Percentiles rank a stretch among this genome's conserved stretches.
Conservation (phyloP, 2,329 filamentous ascomycete species). For the Sporothrix pseudoabietina region DNA sequence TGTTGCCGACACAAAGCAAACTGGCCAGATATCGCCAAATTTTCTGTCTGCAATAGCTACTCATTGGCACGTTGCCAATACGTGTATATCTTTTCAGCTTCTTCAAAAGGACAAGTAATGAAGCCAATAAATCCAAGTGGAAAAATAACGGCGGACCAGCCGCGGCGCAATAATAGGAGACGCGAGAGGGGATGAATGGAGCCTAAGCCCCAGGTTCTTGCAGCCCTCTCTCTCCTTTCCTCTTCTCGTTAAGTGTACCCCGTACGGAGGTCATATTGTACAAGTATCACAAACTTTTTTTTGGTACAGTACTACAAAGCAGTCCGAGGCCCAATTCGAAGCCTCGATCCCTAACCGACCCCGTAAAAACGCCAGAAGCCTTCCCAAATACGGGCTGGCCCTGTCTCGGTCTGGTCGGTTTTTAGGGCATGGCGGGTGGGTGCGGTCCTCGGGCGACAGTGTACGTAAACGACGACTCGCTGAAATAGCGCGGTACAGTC, state of each 20-base stretch:
- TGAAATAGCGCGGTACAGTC: background rate
- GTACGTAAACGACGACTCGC: background rate
- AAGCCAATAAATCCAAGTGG: background rate
- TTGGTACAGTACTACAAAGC: background rate
- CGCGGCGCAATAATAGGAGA: background rate
- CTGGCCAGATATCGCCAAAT: background rate
- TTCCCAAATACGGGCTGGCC: constrained; percentile 7
- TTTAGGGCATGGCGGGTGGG: background rate
- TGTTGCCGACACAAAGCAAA: background rate
- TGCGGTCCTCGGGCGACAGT: background rate
- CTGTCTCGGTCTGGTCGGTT: background rate
- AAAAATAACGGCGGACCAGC: background rate
- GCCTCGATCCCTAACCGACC: background rate
- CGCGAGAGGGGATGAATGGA: background rate
- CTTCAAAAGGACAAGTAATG: background rate
- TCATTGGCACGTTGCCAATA: background rate
- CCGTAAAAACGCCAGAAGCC: background rate
- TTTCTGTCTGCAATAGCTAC: background rate
- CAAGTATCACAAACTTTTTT: background rate
- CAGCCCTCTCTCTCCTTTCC: constrained; percentile 1
- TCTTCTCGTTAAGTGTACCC: background rate
- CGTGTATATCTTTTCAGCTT: background rate
- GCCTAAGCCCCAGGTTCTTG: background rate
- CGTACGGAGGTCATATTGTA: too few species aligned
- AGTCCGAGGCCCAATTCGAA: background rate